Evolutionary conservation across 2,329 filamentous ascomycete genomes (phyloP), one percentile per base, ranked within the genome.

Genomic region (Fusarium liriodendri): DNA sequence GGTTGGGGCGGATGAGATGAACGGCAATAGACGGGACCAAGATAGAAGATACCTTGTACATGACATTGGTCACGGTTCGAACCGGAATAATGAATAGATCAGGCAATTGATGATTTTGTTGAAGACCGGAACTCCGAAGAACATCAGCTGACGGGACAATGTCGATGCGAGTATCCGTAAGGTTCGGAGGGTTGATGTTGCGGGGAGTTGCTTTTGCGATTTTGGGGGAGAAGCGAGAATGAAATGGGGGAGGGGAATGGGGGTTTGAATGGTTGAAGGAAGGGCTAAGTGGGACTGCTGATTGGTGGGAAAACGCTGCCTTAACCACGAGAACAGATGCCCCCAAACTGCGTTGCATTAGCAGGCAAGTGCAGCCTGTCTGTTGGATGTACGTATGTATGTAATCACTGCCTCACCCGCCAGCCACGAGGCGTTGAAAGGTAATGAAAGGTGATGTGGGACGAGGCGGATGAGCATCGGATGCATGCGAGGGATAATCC

Each of bases 291-390:
- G 45, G 27, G 11, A 32, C 16, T 22, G 5, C 16, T 55, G 22
- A 62, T 66, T 66, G 64, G 64, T 55, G 64, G 64, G 58, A 55
- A 62, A 62, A 55, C 32, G 29, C 47, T 22, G 16, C 29, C 11
- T 35, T 13, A 14, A 9, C 29, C 45, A 6, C 6, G 55, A 27
- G 35, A 59, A 11, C 35, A 40, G 25, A 52, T 61, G 47, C 64
- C 64, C 64, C 64, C 58, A 62, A 66, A 62, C 16, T 52, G 32
- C 33, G 14, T n/a, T 61, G 58, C 38, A 47, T 47, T 14, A 40
- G 20, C 35, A 37, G 22, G 55, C 6, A 59, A 59, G 33, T 40
- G 35, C 18, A 29, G 32, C 32, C 52, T 35, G 18, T 16, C 32
- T 32, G 29, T 16, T 37, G 35, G 35, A n/a, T 25, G 29, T 10